These are phyloP conservation scores for Pseudogymnoascus sp. DNA, from an alignment of 2,329 filamentous ascomycete species.

Conservation along the genomic window DNA sequence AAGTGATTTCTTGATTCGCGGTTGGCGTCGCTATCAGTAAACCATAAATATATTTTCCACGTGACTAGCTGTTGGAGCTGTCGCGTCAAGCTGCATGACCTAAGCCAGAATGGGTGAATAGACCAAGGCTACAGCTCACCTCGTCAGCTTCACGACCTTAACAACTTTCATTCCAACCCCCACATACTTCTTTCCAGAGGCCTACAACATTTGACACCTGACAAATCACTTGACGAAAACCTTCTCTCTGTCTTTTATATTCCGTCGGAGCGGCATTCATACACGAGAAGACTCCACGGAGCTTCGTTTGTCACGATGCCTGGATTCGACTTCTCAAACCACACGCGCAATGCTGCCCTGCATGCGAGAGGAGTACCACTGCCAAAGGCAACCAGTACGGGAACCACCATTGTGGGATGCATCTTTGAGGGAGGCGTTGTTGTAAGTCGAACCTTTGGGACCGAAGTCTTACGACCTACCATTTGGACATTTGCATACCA, in stretches of 20 bases:
- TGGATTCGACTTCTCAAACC: constrained; percentile 99
- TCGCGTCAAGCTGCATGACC: constrained; percentile 4
- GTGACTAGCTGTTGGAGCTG: background rate
- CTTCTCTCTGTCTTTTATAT: background rate
- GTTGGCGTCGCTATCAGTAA: background rate
- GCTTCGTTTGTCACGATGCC: constrained; percentile 59
- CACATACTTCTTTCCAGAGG: constrained; percentile 20
- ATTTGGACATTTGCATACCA: background rate
- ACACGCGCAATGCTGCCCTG: constrained; percentile 96
- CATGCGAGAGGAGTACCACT: constrained; percentile 90
- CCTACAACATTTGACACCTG: constrained; percentile 14
- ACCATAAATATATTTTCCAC: constrained; percentile 9
- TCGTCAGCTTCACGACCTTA: constrained; percentile 42
- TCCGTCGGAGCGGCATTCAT: background rate
- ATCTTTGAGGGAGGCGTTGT: constrained; percentile 95
- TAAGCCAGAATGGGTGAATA: constrained; percentile 17
- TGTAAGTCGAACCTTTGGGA: constrained; percentile 43
- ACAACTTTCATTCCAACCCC: constrained; percentile 18
- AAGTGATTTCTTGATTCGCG: constrained; percentile 2
- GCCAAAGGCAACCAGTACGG: constrained; percentile 96
- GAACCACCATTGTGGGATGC: constrained; percentile 97
- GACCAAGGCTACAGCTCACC: constrained; percentile 34
- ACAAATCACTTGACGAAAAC: constrained; percentile 1
- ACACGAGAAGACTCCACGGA: constrained; percentile 6
- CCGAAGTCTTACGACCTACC: background rate